Evolutionary conservation across 2,329 filamentous ascomycete species (phyloP), one percentile per base, ranked within the genome.

Genomic region (Pestalotiopsis sp.): DNA sequence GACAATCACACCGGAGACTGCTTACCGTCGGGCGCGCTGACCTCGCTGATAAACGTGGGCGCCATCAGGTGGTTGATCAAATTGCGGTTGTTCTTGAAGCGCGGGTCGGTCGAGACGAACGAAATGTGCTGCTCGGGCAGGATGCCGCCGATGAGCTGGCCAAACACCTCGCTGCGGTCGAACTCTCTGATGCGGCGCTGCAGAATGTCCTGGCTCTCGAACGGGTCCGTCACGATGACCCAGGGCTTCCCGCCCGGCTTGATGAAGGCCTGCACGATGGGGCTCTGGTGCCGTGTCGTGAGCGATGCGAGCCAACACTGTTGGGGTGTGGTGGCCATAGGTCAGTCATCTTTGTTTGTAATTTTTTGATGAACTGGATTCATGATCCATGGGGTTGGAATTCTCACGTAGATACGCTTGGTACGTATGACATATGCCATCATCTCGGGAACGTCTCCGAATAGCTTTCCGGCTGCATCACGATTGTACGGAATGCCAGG

Each of bases 251-350:
- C 70, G 17, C 85, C 78, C 0, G 85, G 84, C 6, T 76, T 75
- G 66, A 85, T 73, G 72, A 87, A 87, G 5, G 83, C 75, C 71
- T 88, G 86, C 5, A 82, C 74, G 68, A 87, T 78, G 0, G 84
- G 82, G 12, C 79, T 80, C 5, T 81, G 71, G 61, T 81, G 77
- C 11, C 75, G 75, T 23, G 68, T 68, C 3, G 74, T 76, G 13
- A 79, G 70, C n/a, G 76, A 77, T 9, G 75, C 78, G 64, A 75
- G 72, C 75, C 70, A 78, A 71, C 67, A 79, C 74, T 77, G 66
- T 63, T 67, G 23, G n/a, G 7, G 45, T 9, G 14, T n/a, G 20
- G 4, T 13, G 14, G 45, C n/a, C 45, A 20, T n/a, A 52, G 45
- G 14, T 52, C 45, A 52, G 45, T 9, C 3, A n/a, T n/a, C 1